Evolutionary conservation across 805 yeast species (phyloP), one percentile per base, ranked within the genome.

Genomic region (Wickerhamiella vanderwaltii): DNA sequence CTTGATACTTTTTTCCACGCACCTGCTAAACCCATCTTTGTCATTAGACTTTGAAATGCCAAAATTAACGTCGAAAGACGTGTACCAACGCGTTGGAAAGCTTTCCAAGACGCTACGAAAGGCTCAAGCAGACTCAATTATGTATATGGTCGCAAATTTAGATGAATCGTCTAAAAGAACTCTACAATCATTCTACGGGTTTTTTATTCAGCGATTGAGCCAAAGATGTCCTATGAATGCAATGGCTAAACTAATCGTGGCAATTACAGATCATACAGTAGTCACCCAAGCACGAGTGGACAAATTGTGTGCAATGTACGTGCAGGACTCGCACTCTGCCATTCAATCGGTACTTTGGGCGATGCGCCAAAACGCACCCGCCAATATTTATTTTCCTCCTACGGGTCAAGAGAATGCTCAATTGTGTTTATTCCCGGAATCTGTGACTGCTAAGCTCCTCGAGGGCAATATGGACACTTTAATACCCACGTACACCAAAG

Each of bases 231-330:
- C 33, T 16, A 1, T 5, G 5, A 29, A 6, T 5, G 20, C 25
- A 2, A 9, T 7, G 9, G 26, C 23, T 7, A 16, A 12, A 17
- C 33, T 42, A 12, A 28, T 42, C 6, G 20, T 17, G 2, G 22
- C n/a, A 9, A 29, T 42, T 12, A 35, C 41, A 4, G 34, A 42
- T 15, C 11, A 34, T 3, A 16, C 24, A 13, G 17, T 24, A 5
- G 46, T 43, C 7, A 19, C 23, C 5, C 38, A 29, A 20, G 11
- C 31, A 9, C 33, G 46, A 3, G 33, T 43, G 9, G 20, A 35
- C 12, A 7, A 15, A 6, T 22, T 39, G 13, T 17, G 26, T 12
- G 24, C 30, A 13, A 6, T 40, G 13, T 39, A 31, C 18, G 20
- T 3, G 6, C 32, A 18, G 7, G 32, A 25, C 5, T 24, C 30